Percentiles rank a stretch among this genome's conserved stretches.
Evolutionary conservation across 2,329 filamentous ascomycete species (phyloP).

Genomic region (Tympanopsis confertula): DNA sequence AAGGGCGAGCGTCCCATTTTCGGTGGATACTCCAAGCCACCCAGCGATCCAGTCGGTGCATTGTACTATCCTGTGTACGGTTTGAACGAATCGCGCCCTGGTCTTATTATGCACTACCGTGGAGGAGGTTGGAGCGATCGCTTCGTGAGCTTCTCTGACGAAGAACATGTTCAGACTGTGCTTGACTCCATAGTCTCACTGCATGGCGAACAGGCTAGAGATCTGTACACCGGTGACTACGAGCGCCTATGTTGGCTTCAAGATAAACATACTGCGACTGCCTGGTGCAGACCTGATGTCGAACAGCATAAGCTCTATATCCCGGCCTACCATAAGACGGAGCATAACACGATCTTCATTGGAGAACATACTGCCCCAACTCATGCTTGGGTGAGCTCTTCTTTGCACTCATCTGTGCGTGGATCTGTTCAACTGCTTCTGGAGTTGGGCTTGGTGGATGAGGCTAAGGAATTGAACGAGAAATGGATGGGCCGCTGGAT

Average conservation of each 20-base stretch:
- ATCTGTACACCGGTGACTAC: constrained; percentile 17
- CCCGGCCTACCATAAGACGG: constrained; percentile 17
- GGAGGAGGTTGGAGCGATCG: constrained; percentile 16
- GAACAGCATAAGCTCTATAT: constrained; percentile 20
- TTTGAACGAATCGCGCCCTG: constrained; percentile 19
- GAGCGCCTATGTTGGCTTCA: constrained; percentile 18
- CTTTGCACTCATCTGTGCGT: constrained; percentile 14
- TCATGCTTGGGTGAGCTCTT: constrained; percentile 18
- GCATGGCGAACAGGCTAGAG: constrained; percentile 13
- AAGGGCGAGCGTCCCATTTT: constrained; percentile 15
- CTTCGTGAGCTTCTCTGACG: constrained; percentile 14
- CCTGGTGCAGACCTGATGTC: constrained; percentile 16
- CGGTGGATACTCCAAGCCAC: constrained; percentile 17
- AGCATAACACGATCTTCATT: constrained; percentile 20
- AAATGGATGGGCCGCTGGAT: constrained; percentile 13
- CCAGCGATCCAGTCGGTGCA: constrained; percentile 14
- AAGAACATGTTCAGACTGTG: constrained; percentile 14
- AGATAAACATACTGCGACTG: constrained; percentile 14
- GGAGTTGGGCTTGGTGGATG: constrained; percentile 10
- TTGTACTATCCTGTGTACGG: constrained; percentile 22
- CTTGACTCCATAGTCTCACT: constrained; percentile 14
- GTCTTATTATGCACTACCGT: constrained; percentile 19
- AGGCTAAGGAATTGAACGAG: constrained; percentile 11
- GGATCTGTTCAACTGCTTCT: constrained; percentile 16
- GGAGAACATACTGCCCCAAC: constrained; percentile 20